Base-by-base conservation (phyloP, 1,139 yeast genomes). In the Protomyces lactucae-debilis region DNA sequence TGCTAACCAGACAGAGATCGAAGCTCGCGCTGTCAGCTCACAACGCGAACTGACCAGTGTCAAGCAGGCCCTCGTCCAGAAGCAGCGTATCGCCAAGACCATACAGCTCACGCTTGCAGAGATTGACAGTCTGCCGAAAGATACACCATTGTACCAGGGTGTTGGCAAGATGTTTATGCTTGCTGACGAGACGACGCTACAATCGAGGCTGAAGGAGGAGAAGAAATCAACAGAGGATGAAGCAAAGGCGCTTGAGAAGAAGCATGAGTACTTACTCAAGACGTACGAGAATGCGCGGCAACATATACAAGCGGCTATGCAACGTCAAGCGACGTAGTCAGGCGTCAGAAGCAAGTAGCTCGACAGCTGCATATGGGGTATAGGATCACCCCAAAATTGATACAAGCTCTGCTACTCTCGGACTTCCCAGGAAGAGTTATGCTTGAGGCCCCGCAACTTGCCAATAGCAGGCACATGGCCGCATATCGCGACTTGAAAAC, bases 241-340 rank as follows among this genome's bases (percentile, higher is more conserved):
- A 16, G 48, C 45, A 36, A 39, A 14, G 37, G 65, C 59, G 14
- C 32, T 56, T 46, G 55, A 39, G 45, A 63, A 52, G 63, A 57
- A 63, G 51, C 48, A 51, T 18, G 55, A 43, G 53, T 63, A 57
- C 37, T 32, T 56, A 28, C 40, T 35, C 45, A 63, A 32, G 23
- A 63, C 61, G 25, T 59, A 52, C 28, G 64, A 65, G 51, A 64
- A 63, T 53, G 64, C 66, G 28, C 28, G 35, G 40, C 36, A 36
- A 45, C 63, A 56, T 51, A 53, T 56, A 3, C 52, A 56, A 18
- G 67, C 60, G 16, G 60, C 57, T 3, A 52, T 60, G 25, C 48
- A 54, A 10, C 43, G 39, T 16, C 43, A 28, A 28, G 32, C 32
- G 32, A 28, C 32, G 32, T 28, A 28, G 32, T 4, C 32, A 28